These are phyloP conservation scores for Cocos nucifera DNA, from an alignment of 176 grass and related monocot genomes.

Conservation along the genomic window DNA sequence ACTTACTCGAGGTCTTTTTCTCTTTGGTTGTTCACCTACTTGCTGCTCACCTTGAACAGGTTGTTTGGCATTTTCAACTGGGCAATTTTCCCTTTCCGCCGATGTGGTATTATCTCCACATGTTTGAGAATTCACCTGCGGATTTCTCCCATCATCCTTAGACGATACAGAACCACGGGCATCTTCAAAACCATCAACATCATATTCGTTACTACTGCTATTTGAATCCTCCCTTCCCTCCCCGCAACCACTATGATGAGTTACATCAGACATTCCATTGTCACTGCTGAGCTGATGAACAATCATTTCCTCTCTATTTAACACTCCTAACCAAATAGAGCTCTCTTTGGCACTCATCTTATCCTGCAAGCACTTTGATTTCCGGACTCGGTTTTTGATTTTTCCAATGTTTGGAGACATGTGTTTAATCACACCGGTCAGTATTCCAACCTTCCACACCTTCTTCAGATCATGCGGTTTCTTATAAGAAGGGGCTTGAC, in stretches of 20 bases:
- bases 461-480: constrained; percentile 68
- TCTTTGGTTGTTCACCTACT: constrained; percentile 32
- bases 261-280: constrained; percentile 47
- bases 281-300: constrained; percentile 36
- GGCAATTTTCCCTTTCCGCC: constrained; percentile 12
- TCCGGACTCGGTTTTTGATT: constrained; percentile 26
- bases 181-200: constrained; percentile 73
- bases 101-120: constrained; percentile 1
- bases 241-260: constrained; percentile 32
- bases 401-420: constrained; percentile 44
- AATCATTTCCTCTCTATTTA: constrained; percentile 71
- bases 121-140: constrained; percentile 24
- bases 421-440: constrained; percentile 45
- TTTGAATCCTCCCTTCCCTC: constrained; percentile 35
- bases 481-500: constrained; percentile 28
- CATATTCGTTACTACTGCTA: constrained; percentile 72
- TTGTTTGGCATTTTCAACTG: constrained; percentile 13
- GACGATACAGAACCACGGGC: constrained; percentile 47
- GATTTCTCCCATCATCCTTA: constrained; percentile 55
- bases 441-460: constrained; percentile 48
- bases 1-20: constrained; percentile 28
- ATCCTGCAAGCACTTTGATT: constrained; percentile 55
- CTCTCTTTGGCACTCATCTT: constrained; percentile 62
- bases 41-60: constrained; percentile 18
- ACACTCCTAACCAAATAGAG: constrained; percentile 62